Conservation (phyloP, 495 filamentous ascomycete species). For the Astrothelium subdiscretum region DNA sequence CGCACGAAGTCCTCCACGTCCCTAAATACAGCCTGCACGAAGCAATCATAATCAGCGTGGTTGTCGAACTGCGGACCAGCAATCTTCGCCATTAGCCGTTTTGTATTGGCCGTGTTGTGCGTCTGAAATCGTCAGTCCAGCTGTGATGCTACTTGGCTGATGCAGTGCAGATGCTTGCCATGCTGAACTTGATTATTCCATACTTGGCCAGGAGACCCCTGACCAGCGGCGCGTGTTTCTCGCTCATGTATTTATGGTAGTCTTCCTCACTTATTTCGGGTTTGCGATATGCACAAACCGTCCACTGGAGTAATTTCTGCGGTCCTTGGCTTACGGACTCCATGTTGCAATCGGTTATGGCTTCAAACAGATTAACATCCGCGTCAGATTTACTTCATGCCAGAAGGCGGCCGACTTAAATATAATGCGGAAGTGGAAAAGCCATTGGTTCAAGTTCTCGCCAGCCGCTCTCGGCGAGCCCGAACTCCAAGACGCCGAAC, state of each 20-base stretch:
- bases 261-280: slow-evolving; percentile 31
- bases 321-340: slow-evolving; percentile 3
- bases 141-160: background rate
- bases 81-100: slow-evolving; percentile 13
- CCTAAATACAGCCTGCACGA: slow-evolving; percentile 16
- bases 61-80: slow-evolving; percentile 17
- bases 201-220: slow-evolving; percentile 21
- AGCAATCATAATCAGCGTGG: slow-evolving; percentile 17
- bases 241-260: slow-evolving; percentile 34
- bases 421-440: background rate
- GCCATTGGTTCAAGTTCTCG: background rate
- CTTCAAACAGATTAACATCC: background rate
- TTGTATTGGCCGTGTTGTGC: slow-evolving; percentile 18
- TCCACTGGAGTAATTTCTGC: slow-evolving; percentile 27
- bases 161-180: slow-evolving; percentile 9
- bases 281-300: slow-evolving; percentile 29
- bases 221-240: slow-evolving; percentile 15
- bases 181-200: slow-evolving; percentile 14
- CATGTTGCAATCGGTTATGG: background rate
- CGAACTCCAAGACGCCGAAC: background rate
- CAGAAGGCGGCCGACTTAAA: background rate
- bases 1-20: slow-evolving; percentile 15
- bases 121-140: slow-evolving; percentile 6
- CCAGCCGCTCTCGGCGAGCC: background rate
- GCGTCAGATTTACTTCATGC: background rate